phyloP scores from a whole-genome alignment of 352 stramenopile genomes.

The Phytophthora colocasiae region DNA sequence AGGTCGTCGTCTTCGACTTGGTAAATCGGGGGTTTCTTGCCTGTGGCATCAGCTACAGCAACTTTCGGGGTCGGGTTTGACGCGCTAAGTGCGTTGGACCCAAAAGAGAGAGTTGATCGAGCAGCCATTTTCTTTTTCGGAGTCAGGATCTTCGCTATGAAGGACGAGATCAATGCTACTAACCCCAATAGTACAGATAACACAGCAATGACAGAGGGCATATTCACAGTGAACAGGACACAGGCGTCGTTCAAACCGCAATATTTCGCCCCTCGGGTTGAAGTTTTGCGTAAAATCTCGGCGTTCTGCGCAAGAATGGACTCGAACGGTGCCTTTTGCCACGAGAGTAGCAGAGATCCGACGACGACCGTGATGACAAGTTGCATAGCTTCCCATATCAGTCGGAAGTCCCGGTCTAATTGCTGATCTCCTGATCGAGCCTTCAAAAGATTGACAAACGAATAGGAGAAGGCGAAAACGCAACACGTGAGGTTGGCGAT shows the following conservation, averaged over 20 bases:
- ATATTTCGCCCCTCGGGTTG: conserved; percentile 17
- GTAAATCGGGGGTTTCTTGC: background rate
- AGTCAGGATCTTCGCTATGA: background rate
- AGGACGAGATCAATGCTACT: conserved; percentile 4
- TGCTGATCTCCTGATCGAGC: conserved; percentile 25
- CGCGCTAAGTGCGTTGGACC: background rate
- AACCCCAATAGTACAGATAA: conserved; percentile 9
- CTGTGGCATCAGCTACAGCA: background rate
- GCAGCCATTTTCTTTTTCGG: background rate
- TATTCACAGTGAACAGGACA: conserved; percentile 29
- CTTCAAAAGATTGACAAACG: conserved; percentile 26
- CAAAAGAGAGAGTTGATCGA: background rate
- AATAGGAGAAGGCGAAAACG: conserved; percentile 26
- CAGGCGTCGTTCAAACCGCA: conserved; percentile 34
- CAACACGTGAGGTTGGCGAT: conserved; percentile 33
- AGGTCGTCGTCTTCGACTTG: conserved; percentile 1
- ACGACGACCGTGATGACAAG: conserved; percentile 8
- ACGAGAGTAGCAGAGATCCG: conserved; percentile 2
- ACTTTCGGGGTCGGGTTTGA: background rate
- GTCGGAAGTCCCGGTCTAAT: conserved; percentile 28
- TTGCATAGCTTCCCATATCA: conserved; percentile 30
- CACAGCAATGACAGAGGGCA: conserved; percentile 6
- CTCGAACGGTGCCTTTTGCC: conserved; percentile 10
- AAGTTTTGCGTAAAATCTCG: conserved; percentile 24
- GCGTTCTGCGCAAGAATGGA: conserved; percentile 24